These are phyloP conservation scores for Eutypa lata DNA, from an alignment of 2,329 filamentous ascomycete genomes.

Conservation along the genomic window DNA sequence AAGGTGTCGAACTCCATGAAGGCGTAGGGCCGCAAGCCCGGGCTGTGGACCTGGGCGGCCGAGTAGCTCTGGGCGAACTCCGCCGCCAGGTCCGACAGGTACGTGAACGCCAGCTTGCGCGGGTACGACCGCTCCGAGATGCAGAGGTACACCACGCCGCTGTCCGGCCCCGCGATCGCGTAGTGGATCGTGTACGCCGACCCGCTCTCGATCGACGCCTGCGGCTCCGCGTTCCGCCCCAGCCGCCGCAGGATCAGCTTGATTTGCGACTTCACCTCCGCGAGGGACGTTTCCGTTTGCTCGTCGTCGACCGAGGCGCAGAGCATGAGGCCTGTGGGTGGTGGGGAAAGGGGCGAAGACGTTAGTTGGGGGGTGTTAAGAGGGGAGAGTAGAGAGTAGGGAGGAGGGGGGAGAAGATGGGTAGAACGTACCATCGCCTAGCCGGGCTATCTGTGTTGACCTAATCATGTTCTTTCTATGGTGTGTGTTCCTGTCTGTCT, in stretches of 20 bases:
- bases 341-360: conserved; percentile 10
- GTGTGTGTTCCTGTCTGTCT: not conserved
- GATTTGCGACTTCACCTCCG: conserved; percentile 85
- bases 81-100: conserved; percentile 84
- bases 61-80: conserved; percentile 91
- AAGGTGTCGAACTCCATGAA: conserved; percentile 99
- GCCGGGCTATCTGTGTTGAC: conserved; percentile 89
- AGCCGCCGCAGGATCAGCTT: conserved; percentile 88
- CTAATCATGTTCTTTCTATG: conserved; percentile 63
- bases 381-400: not conserved
- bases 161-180: conserved; percentile 61
- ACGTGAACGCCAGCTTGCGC: conserved; percentile 97
- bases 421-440: conserved; percentile 65
- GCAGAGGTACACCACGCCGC: conserved; percentile 82
- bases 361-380: conserved; percentile 14
- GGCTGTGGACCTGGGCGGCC: conserved; percentile 66
- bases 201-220: conserved; percentile 87
- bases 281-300: conserved; percentile 72
- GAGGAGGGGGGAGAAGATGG: conserved; percentile 1
- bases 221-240: conserved; percentile 82
- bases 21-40: conserved; percentile 81
- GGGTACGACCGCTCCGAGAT: conserved; percentile 93
- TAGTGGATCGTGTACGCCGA: conserved; percentile 45
- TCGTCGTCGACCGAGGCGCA: conserved; percentile 94
- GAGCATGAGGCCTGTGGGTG: conserved; percentile 76